Conservation (phyloP, 805 yeast species). For the Dipodascus geniculatus region DNA sequence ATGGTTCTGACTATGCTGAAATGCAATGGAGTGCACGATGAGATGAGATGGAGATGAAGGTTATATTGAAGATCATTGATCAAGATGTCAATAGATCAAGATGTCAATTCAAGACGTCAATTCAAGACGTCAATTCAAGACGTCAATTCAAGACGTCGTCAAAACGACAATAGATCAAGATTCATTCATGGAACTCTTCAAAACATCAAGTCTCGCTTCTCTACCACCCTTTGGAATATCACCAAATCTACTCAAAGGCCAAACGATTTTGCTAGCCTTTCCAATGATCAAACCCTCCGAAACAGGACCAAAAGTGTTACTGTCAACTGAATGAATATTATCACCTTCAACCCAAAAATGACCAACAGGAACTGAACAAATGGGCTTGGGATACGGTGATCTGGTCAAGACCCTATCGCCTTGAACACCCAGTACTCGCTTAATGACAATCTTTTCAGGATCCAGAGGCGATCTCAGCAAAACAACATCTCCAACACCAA, state of each 20-base stretch:
- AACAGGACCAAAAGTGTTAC: conserved; percentile 81
- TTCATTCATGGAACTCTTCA: neutral
- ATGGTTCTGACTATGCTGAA: too few species aligned
- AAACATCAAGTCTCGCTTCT: conserved; percentile 29
- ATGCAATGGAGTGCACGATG: too few species aligned
- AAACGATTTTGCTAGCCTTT: conserved; percentile 53
- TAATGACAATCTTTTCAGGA: conserved; percentile 65
- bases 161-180: too few species aligned
- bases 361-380: conserved; percentile 55
- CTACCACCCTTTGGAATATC: conserved; percentile 40
- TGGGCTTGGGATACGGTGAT: conserved; percentile 52
- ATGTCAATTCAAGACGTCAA: too few species aligned
- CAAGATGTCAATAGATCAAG: neutral
- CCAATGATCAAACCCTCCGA: conserved; percentile 74
- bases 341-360: conserved; percentile 97
- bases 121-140: too few species aligned
- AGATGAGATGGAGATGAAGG: neutral
- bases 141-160: too few species aligned
- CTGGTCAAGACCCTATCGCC: conserved; percentile 60
- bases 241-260: conserved; percentile 56
- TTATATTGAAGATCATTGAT: too few species aligned
- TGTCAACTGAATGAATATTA: conserved; percentile 64
- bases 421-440: conserved; percentile 64
- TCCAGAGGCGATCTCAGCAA: conserved; percentile 71
- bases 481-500: conserved; percentile 58